Evolutionary conservation across 148 eudicot species (phyloP).

Genomic region (Agrostemma githago): DNA sequence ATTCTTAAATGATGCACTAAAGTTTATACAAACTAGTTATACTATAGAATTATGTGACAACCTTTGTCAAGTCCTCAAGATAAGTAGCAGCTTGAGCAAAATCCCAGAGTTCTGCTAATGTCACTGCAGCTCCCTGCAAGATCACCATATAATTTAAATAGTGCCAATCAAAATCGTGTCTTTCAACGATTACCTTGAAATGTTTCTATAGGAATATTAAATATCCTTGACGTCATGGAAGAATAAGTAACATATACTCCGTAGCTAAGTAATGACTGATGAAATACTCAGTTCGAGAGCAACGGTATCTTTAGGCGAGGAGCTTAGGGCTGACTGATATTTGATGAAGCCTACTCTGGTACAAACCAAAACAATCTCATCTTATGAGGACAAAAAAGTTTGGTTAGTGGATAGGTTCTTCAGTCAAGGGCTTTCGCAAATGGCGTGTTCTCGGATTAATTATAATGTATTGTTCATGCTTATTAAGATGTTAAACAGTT

Average conservation of each 20-base stretch:
- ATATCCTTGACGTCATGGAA: too few relatives aligned
- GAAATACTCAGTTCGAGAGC: slow-evolving; percentile 74
- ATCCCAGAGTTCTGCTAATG: too few relatives aligned
- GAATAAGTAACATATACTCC: neutral
- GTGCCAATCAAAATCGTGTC: too few relatives aligned
- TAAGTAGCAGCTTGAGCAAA: too few relatives aligned
- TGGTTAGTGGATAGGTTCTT: neutral
- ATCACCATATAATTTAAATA: too few relatives aligned
- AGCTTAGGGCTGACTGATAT: slow-evolving; percentile 54
- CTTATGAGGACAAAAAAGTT: slow-evolving; percentile 15
- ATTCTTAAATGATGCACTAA: too few relatives aligned
- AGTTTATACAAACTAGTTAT: too few relatives aligned
- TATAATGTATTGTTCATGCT: neutral
- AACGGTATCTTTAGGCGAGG: slow-evolving; percentile 63
- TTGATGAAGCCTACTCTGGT: slow-evolving; percentile 74
- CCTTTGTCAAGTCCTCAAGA: too few relatives aligned
- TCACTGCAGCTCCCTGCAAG: too few relatives aligned
- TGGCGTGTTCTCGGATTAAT: neutral
- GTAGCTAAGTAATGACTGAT: neutral
- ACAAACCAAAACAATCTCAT: slow-evolving; percentile 24
- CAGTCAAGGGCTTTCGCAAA: neutral
- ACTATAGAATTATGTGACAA: too few relatives aligned
- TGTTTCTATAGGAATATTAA: too few relatives aligned
- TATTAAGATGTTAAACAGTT: neutral
- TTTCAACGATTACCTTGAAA: too few relatives aligned